These are phyloP conservation scores for Yamadazyma membranifaciens DNA, from an alignment of 1,139 yeast genomes.

Conservation along the genomic window DNA sequence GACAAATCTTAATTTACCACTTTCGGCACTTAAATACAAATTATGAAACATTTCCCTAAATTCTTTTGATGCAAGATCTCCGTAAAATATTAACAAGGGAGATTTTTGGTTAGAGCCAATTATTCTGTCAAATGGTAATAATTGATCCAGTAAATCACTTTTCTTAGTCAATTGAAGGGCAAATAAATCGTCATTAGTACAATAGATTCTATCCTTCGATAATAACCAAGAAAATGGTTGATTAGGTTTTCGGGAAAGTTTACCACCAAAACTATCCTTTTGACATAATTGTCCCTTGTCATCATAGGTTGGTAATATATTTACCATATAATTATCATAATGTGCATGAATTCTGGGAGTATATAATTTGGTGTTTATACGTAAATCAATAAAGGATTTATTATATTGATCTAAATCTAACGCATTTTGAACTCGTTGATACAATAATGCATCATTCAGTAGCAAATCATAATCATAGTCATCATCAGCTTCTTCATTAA, in stretches of 20 bases:
- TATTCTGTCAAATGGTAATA: conserved; percentile 56
- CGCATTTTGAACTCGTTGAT: conserved; percentile 31
- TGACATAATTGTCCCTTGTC: conserved; percentile 23
- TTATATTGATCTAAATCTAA: conserved; percentile 20
- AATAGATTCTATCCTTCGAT: conserved; percentile 53
- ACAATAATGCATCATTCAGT: conserved; percentile 35
- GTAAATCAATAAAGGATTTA: conserved; percentile 44
- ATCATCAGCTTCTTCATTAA: conserved; percentile 22
- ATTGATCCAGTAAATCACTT: conserved; percentile 15
- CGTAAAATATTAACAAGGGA: conserved; percentile 47
- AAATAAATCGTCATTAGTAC: conserved; percentile 66
- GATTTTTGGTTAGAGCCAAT: conserved; percentile 47
- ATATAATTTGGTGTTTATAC: conserved; percentile 50
- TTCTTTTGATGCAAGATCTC: conserved; percentile 44
- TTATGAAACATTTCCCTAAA: conserved; percentile 60
- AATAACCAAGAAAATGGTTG: conserved; percentile 49
- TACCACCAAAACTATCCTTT: conserved; percentile 38
- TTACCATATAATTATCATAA: conserved; percentile 46
- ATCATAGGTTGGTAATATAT: conserved; percentile 16
- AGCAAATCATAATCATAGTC: conserved; percentile 40
- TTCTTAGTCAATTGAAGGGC: conserved; percentile 53
- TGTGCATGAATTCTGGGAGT: conserved; percentile 69
- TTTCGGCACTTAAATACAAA: conserved; percentile 56
- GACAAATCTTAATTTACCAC: conserved; percentile 68
- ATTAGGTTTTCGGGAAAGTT: conserved; percentile 19